Base-by-base conservation (phyloP, 1,139 yeast genomes). In the Yamadazyma conglobata region DNA sequence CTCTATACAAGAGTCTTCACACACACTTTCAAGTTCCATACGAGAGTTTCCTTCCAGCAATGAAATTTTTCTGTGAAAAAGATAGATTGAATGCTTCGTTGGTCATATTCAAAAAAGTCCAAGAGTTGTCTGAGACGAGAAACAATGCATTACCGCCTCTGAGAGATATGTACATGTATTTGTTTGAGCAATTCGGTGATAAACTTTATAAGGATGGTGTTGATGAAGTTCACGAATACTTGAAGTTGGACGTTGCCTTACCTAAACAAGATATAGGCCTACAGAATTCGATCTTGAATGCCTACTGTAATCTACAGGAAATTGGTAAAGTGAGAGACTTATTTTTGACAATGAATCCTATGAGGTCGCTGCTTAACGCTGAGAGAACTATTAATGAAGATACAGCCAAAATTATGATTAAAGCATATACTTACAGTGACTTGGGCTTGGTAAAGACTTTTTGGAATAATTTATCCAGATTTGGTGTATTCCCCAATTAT, bases 371-470 rank as follows among this genome's bases (percentile, higher is more conserved):
- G 6, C 62, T 70, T 6, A 35, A 37, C 5, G 63, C 66, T n/a
- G 79, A 79, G 2, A 17, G 29, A 1, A 22, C 25, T 3, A 63
- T 80, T n/a, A 73, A 83, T 44, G 75, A 78, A 36, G 80, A 79
- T 21, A 77, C 89, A 0, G 70, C 79, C n/a, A 73, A 78, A 28
- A 78, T 80, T 45, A 79, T 85, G 85, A 53, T 85, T 38, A 79
- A 79, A 48, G 72, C 83, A 0, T 67, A 77, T 36, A 78, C 87
- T 7, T 73, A 76, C 39, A 63, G 71, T 16, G 77, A 79, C 19
- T 55, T 83, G 36, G 60, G 66, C 5, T 77, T 79, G 36, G 86
- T 80, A 4, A 73, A 71, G 31, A 63, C 70, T 26, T 75, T 82
- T 35, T 85, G 89, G 83, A 66, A 73, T 35, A 72, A 72, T 35